phyloP scores from a whole-genome alignment of 352 stramenopile species.

The Pythium vanterpoolii region DNA sequence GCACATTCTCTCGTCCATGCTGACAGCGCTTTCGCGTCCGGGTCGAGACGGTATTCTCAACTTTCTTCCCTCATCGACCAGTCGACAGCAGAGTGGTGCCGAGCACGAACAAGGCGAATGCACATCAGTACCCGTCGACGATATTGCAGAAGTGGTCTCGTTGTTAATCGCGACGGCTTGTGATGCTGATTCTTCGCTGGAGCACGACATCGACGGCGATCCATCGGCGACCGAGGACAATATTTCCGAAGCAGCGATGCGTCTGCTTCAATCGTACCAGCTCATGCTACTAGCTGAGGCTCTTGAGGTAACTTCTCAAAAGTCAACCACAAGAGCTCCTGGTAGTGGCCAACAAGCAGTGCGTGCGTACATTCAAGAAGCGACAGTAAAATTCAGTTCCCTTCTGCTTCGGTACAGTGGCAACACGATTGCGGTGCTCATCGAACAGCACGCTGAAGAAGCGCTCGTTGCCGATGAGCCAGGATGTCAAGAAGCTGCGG shows the following conservation, averaged over 20 bases:
- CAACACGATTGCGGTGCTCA: slow-evolving; percentile 41
- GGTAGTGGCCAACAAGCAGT: not conserved
- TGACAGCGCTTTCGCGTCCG: slow-evolving; percentile 51
- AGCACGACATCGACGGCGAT: not conserved
- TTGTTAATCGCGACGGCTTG: slow-evolving; percentile 23
- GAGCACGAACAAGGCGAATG: slow-evolving; percentile 7
- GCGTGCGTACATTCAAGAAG: slow-evolving; percentile 63
- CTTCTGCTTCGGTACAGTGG: slow-evolving; percentile 61
- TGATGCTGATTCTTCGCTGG: not conserved
- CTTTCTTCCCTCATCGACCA: slow-evolving; percentile 36
- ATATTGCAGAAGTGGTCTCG: slow-evolving; percentile 32
- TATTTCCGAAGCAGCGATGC: slow-evolving; percentile 40
- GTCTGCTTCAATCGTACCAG: slow-evolving; percentile 72
- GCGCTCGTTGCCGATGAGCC: not conserved
- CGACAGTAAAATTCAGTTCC: slow-evolving; percentile 59
- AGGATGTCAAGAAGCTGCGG: not conserved
- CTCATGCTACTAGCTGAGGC: slow-evolving; percentile 73
- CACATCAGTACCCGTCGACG: slow-evolving; percentile 4
- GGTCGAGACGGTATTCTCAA: slow-evolving; percentile 65
- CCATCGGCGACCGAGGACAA: not conserved
- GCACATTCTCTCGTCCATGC: slow-evolving; percentile 53
- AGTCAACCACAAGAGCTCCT: not conserved
- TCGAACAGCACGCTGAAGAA: slow-evolving; percentile 46
- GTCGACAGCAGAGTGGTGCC: slow-evolving; percentile 11
- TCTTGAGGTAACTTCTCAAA: slow-evolving; percentile 56